Base-by-base conservation (phyloP, 192 early-diverging fungal genomes). In the Coemansia sp. region DNA sequence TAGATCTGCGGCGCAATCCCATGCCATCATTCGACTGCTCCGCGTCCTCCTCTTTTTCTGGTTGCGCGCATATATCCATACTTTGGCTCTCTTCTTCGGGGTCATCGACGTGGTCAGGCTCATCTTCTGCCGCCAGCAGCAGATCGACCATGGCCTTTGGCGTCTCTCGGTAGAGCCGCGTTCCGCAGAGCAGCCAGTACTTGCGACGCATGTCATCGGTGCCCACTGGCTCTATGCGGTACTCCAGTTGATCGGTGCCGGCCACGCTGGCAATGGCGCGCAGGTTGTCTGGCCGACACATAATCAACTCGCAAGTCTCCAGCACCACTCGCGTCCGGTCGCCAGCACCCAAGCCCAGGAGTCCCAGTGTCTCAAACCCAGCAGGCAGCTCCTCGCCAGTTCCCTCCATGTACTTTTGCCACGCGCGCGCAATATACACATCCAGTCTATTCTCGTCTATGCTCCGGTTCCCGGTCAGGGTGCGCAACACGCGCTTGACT, bases 131-230 rank as follows among this genome's bases (percentile, higher is more conserved):
- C 69, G 34, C 67, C 36, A 74, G 61, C 44, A 76, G 63, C 39
- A 63, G 44, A 40, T 70, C 74, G 2, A 61, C 74, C n/a, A 70
- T 60, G 14, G 9, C 16, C 40, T 42, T 44, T 0, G 75, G 62
- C 29, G 75, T 71, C 48, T 77, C 69, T 4, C 75, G 53, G 40
- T 77, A 77, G 33, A 77, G 69, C 37, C 54, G 64, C 19, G 50
- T 36, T 11, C 48, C 75, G 62, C 75, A 70, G 29, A 77, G 56
- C 53, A 77, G 35, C 65, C 69, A 77, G 66, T 77, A 77, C 37
- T 19, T 59, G 53, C 75, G 68, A 27, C 66, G 50, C 34, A 71
- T 29, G 3, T 39, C 62, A 19, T 77, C 75, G 10, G 21, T 8
- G 17, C 75, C 75, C 7, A 71, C 8, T 6, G 69, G 69, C 45